phyloP scores from a whole-genome alignment of 805 yeast genomes.

The Cyberlindnera maritima region DNA sequence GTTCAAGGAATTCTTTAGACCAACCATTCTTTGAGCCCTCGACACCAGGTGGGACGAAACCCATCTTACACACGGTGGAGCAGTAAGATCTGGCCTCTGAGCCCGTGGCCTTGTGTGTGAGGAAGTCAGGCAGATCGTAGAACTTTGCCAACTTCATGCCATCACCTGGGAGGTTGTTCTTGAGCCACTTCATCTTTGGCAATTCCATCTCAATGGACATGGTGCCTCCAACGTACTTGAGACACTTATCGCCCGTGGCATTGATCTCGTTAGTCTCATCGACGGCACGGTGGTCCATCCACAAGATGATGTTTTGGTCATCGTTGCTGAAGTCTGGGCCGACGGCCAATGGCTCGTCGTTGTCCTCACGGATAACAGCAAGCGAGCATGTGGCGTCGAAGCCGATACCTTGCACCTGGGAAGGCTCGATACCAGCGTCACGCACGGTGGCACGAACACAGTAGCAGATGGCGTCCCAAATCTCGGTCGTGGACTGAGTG shows the following conservation, averaged over 20 bases:
- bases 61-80: slow-evolving; percentile 94
- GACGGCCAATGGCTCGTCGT: slow-evolving; percentile 75
- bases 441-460: slow-evolving; percentile 74
- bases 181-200: slow-evolving; percentile 96
- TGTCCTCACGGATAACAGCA: slow-evolving; percentile 67
- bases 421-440: slow-evolving; percentile 71
- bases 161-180: slow-evolving; percentile 69
- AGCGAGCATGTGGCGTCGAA: slow-evolving; percentile 97
- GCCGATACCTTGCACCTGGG: slow-evolving; percentile 78
- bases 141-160: slow-evolving; percentile 65
- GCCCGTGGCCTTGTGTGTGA: slow-evolving; percentile 89
- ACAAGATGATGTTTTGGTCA: slow-evolving; percentile 80
- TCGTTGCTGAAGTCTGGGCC: slow-evolving; percentile 83
- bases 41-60: slow-evolving; percentile 88
- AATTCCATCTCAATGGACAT: slow-evolving; percentile 99
- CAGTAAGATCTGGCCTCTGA: slow-evolving; percentile 84
- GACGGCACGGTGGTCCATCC: slow-evolving; percentile 98
- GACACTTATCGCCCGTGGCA: slow-evolving; percentile 70
- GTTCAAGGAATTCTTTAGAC: slow-evolving; percentile 73
- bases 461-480: slow-evolving; percentile 84
- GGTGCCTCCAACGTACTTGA: slow-evolving; percentile 93
- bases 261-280: slow-evolving; percentile 79
- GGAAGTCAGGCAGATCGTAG: slow-evolving; percentile 88
- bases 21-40: slow-evolving; percentile 86
- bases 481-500: slow-evolving; percentile 87